These are phyloP conservation scores for Russula emetica DNA, from an alignment of 768 basidiomycete species.

Conservation along the genomic window DNA sequence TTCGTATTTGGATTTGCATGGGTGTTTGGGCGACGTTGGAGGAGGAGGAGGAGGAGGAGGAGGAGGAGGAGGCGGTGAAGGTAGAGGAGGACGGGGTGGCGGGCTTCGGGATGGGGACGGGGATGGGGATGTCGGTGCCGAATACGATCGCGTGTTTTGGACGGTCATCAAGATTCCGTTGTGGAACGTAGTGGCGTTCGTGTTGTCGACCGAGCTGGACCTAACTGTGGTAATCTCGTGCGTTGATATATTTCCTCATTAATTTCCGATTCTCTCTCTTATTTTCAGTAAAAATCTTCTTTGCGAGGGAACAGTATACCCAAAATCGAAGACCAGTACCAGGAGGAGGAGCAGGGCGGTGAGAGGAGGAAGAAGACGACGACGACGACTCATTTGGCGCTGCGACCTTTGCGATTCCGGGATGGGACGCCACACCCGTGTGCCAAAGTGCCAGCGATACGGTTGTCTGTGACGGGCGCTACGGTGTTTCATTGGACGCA, in stretches of 20 bases:
- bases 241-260: background rate
- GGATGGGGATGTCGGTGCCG: background rate
- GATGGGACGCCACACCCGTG: slow-evolving; percentile 5
- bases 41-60: no score
- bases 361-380: no score
- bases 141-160: background rate
- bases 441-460: background rate
- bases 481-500: background rate
- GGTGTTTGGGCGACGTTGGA: background rate
- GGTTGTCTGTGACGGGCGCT: background rate
- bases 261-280: background rate
- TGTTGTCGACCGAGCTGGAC: slow-evolving; percentile 4
- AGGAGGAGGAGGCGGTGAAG: no score
- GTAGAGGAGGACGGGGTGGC: background rate
- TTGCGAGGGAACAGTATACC: background rate
- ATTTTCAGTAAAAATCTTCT: no score
- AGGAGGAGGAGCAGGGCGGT: background rate
- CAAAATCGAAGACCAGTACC: background rate
- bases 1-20: slow-evolving; percentile 1
- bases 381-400: background rate
- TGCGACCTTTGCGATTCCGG: background rate
- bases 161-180: background rate
- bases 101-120: no score
- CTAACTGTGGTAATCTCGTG: slow-evolving; percentile 5
- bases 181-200: background rate